Percentiles rank a stretch among this genome's conserved stretches.
These are phyloP conservation scores for Dacryopinax primogenitus DNA, from an alignment of 768 basidiomycete genomes.

Conservation along the genomic window DNA sequence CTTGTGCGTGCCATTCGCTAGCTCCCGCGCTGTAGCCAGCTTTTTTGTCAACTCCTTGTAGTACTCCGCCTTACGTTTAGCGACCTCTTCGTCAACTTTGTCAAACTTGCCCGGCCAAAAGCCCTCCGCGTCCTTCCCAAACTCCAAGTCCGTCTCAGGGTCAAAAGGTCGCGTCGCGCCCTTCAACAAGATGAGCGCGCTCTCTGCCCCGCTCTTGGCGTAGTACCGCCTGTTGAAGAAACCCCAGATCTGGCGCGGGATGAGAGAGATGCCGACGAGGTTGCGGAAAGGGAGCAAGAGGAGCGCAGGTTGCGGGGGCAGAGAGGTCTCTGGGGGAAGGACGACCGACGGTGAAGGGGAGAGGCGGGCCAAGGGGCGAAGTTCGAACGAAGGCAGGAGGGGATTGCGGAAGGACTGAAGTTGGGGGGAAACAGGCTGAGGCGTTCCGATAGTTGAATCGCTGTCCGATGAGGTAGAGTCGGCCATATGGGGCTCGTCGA, in stretches of 20 bases:
- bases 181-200: slow-evolving; percentile 61
- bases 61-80: slow-evolving; percentile 60
- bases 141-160: slow-evolving; percentile 55
- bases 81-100: slow-evolving; percentile 41
- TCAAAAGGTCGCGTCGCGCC: slow-evolving; percentile 48
- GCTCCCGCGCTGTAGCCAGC: slow-evolving; percentile 57
- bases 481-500: slow-evolving; percentile 49
- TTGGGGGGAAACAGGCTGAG: slow-evolving; percentile 17
- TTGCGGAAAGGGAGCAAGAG: slow-evolving; percentile 63
- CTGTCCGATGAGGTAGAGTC: slow-evolving; percentile 21
- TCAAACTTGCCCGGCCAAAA: slow-evolving; percentile 55
- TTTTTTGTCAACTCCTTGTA: slow-evolving; percentile 56
- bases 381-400: slow-evolving; percentile 27
- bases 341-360: slow-evolving; percentile 23
- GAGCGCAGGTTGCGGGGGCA: slow-evolving; percentile 69
- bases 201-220: slow-evolving; percentile 68
- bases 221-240: slow-evolving; percentile 82
- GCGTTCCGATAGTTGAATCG: background rate
- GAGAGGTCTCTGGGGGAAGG: slow-evolving; percentile 38
- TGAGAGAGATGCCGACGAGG: slow-evolving; percentile 66
- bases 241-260: slow-evolving; percentile 81
- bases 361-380: slow-evolving; percentile 20
- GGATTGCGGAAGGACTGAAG: slow-evolving; percentile 22
- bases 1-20: slow-evolving; percentile 61
- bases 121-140: slow-evolving; percentile 51